Percentiles rank a stretch among this genome's conserved stretches.
Conservation (phyloP, 2,329 filamentous ascomycete species). For the Blastomyces parvus region DNA sequence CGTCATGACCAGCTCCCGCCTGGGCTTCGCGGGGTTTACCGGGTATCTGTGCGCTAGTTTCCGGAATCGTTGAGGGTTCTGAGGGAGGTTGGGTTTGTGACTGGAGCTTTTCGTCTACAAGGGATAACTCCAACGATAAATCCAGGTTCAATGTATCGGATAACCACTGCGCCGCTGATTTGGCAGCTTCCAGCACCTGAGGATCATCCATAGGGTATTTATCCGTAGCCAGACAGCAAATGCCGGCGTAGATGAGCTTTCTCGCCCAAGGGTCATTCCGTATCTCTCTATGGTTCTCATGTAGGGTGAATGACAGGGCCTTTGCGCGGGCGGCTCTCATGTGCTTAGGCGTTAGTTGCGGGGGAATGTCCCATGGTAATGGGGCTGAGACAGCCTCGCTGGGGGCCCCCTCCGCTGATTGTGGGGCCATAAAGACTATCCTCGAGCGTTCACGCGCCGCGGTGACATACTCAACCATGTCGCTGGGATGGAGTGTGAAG, state of each 20-base stretch:
- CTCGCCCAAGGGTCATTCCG: constrained; percentile 19
- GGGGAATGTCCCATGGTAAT: constrained; percentile 14
- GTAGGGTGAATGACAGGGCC: constrained; percentile 25
- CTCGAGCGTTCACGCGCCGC: constrained; percentile 37
- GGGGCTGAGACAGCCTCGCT: constrained; percentile 13
- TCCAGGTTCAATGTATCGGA: constrained; percentile 22
- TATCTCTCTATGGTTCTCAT: constrained; percentile 14
- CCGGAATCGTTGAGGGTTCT: neutral
- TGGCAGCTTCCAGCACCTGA: constrained; percentile 21
- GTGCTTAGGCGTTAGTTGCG: constrained; percentile 14
- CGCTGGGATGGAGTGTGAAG: constrained; percentile 46
- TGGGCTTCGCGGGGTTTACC: constrained; percentile 16
- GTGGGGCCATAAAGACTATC: constrained; percentile 28
- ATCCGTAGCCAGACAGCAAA: constrained; percentile 28
- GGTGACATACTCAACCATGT: constrained; percentile 49
- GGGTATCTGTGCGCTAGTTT: constrained; percentile 18
- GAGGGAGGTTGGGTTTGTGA: neutral
- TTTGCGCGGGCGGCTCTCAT: constrained; percentile 18
- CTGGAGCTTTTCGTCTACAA: constrained; percentile 16
- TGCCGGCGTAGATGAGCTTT: constrained; percentile 29
- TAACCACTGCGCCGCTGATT: constrained; percentile 22
- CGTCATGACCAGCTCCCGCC: constrained; percentile 17
- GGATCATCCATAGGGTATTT: constrained; percentile 14
- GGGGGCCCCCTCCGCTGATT: constrained; percentile 13
- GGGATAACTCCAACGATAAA: constrained; percentile 26